phyloP scores from a whole-genome alignment of 2,329 filamentous ascomycete species.

The Colletotrichum incanum region DNA sequence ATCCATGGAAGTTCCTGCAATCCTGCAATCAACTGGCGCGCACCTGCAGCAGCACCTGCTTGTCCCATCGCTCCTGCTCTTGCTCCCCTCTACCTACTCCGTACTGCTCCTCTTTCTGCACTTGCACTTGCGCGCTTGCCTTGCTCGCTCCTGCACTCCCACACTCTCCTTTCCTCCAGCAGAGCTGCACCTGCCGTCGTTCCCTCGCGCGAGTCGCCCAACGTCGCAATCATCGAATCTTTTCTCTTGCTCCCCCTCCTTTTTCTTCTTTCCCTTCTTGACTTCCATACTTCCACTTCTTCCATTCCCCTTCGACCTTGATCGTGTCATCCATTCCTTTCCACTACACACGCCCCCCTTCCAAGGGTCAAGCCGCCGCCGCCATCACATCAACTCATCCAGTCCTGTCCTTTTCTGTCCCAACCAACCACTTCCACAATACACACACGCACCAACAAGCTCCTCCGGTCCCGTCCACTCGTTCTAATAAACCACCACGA shows the following conservation, averaged over 20 bases:
- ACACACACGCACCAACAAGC: not conserved
- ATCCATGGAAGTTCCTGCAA: not conserved
- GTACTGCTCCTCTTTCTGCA: not conserved
- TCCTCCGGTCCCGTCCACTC: slow-evolving; percentile 11
- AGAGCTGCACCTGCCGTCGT: not conserved
- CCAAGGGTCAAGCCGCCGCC: slow-evolving; percentile 3
- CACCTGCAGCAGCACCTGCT: not conserved
- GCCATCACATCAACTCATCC: not conserved
- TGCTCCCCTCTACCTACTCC: not conserved
- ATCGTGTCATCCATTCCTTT: slow-evolving; percentile 2
- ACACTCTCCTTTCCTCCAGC: not conserved
- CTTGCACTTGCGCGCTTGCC: not conserved
- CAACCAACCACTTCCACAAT: not conserved
- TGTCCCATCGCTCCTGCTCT: not conserved
- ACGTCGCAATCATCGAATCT: slow-evolving; percentile 16
- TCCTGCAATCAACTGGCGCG: not conserved
- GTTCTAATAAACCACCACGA: slow-evolving; percentile 22
- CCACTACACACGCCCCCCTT: not conserved
- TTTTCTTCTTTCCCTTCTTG: slow-evolving; percentile 9
- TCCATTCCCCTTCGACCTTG: not conserved
- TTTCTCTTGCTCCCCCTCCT: not conserved
- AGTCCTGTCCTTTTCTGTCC: slow-evolving; percentile 3
- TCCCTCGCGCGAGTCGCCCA: slow-evolving; percentile 21
- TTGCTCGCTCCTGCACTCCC: not conserved
- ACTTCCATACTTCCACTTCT: slow-evolving; percentile 11